These are phyloP conservation scores for Pelargonium fulgidum DNA, from an alignment of 441 rosid genomes.

Conservation along the genomic window DNA sequence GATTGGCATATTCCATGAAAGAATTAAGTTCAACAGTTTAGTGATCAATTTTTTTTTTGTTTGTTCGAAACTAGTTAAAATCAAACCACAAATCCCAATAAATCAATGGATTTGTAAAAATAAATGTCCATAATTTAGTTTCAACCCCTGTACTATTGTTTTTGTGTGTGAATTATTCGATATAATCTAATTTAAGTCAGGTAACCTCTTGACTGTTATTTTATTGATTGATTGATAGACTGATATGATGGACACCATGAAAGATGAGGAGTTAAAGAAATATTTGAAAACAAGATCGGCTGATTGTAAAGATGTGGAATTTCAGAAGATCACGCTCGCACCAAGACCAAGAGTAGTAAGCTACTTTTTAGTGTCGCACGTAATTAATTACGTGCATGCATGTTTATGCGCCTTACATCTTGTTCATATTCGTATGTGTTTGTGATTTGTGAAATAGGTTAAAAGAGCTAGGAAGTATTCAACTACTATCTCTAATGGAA, in stretches of 20 bases:
- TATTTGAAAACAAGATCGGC: slow-evolving; percentile 30
- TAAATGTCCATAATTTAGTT: too few relatives aligned
- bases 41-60: too few relatives aligned
- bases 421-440: not conserved
- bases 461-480: slow-evolving; percentile 20
- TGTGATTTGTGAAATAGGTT: slow-evolving; percentile 18
- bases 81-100: too few relatives aligned
- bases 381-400: not conserved
- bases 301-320: slow-evolving; percentile 24
- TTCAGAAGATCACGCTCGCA: slow-evolving; percentile 22
- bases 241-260: slow-evolving; percentile 26
- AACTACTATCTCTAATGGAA: slow-evolving; percentile 25
- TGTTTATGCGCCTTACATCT: not conserved
- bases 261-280: slow-evolving; percentile 32
- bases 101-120: too few relatives aligned
- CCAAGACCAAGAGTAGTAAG: not conserved
- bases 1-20: too few relatives aligned
- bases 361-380: slow-evolving; percentile 13
- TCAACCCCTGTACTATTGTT: not conserved
- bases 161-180: not conserved
- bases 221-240: slow-evolving; percentile 13
- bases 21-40: too few relatives aligned
- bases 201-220: not conserved
- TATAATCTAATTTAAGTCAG: not conserved
- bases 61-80: too few relatives aligned